phyloP scores from a whole-genome alignment of 2,329 filamentous ascomycete genomes.

The Scedosporium dehoogii region DNA sequence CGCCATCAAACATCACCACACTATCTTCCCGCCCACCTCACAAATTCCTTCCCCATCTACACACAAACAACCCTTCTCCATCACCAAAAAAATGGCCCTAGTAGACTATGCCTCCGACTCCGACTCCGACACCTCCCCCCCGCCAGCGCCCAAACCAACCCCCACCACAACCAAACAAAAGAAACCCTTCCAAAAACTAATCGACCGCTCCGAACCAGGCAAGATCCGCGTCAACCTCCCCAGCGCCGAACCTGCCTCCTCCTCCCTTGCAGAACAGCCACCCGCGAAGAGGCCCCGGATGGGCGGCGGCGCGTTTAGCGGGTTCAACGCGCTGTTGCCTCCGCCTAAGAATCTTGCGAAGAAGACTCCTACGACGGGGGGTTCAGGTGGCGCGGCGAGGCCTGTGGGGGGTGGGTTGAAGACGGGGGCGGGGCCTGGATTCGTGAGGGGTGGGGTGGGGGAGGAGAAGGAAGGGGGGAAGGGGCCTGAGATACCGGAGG shows the following conservation, averaged over 20 bases:
- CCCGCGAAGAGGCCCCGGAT: constrained; percentile 63
- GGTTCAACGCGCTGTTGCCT: constrained; percentile 80
- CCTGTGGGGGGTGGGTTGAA: constrained; percentile 53
- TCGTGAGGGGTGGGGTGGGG: constrained; percentile 47
- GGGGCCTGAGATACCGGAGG: constrained; percentile 40
- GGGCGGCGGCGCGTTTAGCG: constrained; percentile 55
- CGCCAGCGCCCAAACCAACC: constrained; percentile 20
- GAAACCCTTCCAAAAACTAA: constrained; percentile 65
- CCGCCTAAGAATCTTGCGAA: constrained; percentile 58
- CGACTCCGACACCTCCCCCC: constrained; percentile 30
- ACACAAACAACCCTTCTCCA: background rate
- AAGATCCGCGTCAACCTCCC: constrained; percentile 79
- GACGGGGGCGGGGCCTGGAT: constrained; percentile 75
- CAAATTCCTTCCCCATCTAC: no score
- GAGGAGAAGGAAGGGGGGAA: constrained; percentile 13
- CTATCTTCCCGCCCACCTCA: no score
- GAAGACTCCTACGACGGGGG: constrained; percentile 13
- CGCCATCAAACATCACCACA: no score
- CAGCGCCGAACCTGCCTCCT: constrained; percentile 34
- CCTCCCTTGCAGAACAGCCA: constrained; percentile 22
- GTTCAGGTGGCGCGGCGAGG: constrained; percentile 19
- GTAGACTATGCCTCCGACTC: constrained; percentile 74
- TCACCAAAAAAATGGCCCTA: constrained; percentile 51
- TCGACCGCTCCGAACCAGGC: constrained; percentile 52
- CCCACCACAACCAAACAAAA: constrained; percentile 30